Percentiles rank a stretch among this genome's conserved stretches.
Conservation (phyloP, 441 rosid species). For the Cnidoscolus chayamansa region DNA sequence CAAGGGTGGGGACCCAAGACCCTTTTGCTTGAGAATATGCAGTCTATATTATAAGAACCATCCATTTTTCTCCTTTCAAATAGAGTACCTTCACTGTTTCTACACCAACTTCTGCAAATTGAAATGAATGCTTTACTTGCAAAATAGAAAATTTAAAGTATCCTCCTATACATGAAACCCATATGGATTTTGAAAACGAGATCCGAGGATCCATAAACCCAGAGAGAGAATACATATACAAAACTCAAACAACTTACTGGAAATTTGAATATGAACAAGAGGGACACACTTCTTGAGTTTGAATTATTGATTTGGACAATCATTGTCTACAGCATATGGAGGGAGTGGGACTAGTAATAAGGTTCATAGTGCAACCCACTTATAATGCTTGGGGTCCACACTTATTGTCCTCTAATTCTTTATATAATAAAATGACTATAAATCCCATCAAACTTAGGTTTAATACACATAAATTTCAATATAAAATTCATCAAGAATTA, state of each 20-base stretch:
- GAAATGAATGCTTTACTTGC: not conserved
- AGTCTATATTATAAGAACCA: conserved; percentile 18
- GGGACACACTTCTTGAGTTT: not conserved
- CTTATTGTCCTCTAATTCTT: not conserved
- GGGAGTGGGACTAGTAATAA: conserved; percentile 3
- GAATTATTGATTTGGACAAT: conserved; percentile 28
- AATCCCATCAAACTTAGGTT: too few species aligned
- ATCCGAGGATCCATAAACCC: conserved; percentile 5
- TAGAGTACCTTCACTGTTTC: conserved; percentile 7
- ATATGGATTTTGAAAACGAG: conserved; percentile 7
- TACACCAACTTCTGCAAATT: not conserved
- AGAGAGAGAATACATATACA: not conserved
- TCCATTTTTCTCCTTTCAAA: conserved; percentile 36
- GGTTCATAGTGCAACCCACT: conserved; percentile 9
- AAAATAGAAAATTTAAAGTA: not conserved
- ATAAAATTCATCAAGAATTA: too few species aligned
- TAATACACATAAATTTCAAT: too few species aligned
- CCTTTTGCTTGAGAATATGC: conserved; percentile 27
- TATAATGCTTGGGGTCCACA: conserved; percentile 19
- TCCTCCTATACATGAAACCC: not conserved
- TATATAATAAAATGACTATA: too few species aligned
- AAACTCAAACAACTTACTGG: conserved; percentile 9
- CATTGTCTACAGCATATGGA: conserved; percentile 6
- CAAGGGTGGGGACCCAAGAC: conserved; percentile 9
- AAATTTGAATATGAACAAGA: conserved; percentile 9